Evolutionary conservation across 495 filamentous ascomycete genomes (phyloP).

Genomic region (Bacidia gigantensis): DNA sequence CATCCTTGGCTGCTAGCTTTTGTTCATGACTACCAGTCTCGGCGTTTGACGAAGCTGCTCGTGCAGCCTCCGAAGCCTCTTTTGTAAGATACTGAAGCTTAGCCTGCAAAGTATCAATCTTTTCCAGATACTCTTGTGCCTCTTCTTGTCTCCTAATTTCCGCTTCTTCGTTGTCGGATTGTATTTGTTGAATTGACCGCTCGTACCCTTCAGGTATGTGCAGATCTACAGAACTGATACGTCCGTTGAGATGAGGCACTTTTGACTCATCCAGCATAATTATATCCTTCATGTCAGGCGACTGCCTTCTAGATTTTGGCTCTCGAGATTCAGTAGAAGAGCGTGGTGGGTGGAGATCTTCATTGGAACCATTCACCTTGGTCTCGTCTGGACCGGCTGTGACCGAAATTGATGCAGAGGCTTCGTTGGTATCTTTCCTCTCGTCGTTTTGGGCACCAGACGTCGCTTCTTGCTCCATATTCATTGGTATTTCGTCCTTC

Average conservation of each 20-base stretch:
- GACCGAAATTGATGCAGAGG: not conserved
- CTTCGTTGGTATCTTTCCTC: not conserved
- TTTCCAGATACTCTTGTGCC: slow-evolving; percentile 66
- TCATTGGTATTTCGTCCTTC: not conserved
- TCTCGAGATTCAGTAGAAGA: slow-evolving; percentile 14
- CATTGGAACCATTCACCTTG: not conserved
- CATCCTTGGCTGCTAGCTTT: slow-evolving; percentile 76
- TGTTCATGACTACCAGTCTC: slow-evolving; percentile 53
- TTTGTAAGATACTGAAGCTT: slow-evolving; percentile 79
- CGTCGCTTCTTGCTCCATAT: not conserved
- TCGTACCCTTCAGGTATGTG: slow-evolving; percentile 19
- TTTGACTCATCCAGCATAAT: slow-evolving; percentile 10
- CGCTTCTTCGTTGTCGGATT: slow-evolving; percentile 43
- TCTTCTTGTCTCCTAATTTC: slow-evolving; percentile 64
- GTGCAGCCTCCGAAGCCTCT: slow-evolving; percentile 59
- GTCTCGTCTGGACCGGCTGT: not conserved
- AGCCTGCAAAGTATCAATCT: slow-evolving; percentile 81
- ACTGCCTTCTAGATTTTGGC: slow-evolving; percentile 14
- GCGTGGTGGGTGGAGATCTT: slow-evolving; percentile 2
- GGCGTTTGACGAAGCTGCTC: slow-evolving; percentile 44
- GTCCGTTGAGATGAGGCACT: slow-evolving; percentile 8
- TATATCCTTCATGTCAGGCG: slow-evolving; percentile 11
- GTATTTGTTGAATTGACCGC: slow-evolving; percentile 33
- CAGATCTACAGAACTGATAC: slow-evolving; percentile 13
- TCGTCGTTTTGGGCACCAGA: not conserved